Base-by-base conservation (phyloP, 495 filamentous ascomycete genomes). In the Usnea hakonensis region DNA sequence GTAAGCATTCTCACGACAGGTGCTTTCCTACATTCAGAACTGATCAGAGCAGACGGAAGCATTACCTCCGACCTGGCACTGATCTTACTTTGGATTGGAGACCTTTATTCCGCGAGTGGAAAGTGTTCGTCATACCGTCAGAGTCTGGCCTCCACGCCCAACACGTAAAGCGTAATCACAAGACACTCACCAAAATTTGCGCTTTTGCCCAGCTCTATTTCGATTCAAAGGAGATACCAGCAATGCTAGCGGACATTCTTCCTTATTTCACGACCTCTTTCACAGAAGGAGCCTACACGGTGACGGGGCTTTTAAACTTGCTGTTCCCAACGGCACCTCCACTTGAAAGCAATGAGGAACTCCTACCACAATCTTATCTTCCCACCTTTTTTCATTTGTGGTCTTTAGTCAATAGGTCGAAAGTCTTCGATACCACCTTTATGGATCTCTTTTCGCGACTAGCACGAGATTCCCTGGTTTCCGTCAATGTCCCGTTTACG, bases 251-350 rank as follows among this genome's bases (percentile, higher is more conserved):
- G 55, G 95, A 99, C 72, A 81, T 97, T 38, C 78, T 97, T 28
- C 95, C 93, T n/a, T 95, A 85, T 72, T 99, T 95, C 76, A 95
- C 87, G 62, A 95, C 91, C 21, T 96, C 93, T 0, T 92, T 92
- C 71, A 83, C 91, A 19, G 85, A 94, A 71, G 86, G 87, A 62
- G 93, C 90, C 43, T 97, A 90, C 70, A 88, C 95, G 58, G 92
- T 96, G 2, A 82, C 87, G 26, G 91, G 90, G 6, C 72, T 91
- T 55, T 78, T 97, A 64, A 97, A 96, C 69, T 75, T 93, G 58
- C 74, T 99, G 56, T 81, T 97, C 63, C 94, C 94, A 19, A 97
- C 94, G 1, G 81, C 82, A n/a, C 85, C 92, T 4, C 81, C 87
- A 16, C 85, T 90, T 2, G 81, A 84, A 33, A 84, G 85, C 8